These are phyloP conservation scores for Boletus sensibilis DNA, from an alignment of 768 basidiomycete genomes.

Conservation along the genomic window DNA sequence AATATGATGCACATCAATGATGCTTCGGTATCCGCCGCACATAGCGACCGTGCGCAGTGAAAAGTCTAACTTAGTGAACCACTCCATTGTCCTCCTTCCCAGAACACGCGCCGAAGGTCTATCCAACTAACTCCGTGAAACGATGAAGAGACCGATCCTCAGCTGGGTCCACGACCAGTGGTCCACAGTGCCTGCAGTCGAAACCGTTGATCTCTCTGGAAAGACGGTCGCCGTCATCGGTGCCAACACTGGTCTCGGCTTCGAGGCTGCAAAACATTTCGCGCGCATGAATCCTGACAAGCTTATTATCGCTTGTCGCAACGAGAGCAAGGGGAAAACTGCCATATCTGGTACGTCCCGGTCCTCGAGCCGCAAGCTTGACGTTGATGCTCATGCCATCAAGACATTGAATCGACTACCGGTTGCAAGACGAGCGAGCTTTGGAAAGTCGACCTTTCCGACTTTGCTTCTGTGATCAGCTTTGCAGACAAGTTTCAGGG, in stretches of 20 bases:
- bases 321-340: constrained; percentile 18
- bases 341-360: constrained; percentile 20
- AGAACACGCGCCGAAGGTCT: too few species aligned
- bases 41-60: too few species aligned
- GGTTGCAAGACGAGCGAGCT: constrained; percentile 28
- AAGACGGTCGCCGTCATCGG: constrained; percentile 34
- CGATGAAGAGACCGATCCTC: too few species aligned
- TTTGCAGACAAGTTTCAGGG: constrained; percentile 10
- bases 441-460: constrained; percentile 8
- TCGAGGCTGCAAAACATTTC: constrained; percentile 33
- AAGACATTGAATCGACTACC: constrained; percentile 24
- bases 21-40: too few species aligned
- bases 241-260: constrained; percentile 34
- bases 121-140: too few species aligned
- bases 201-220: constrained; percentile 26
- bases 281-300: constrained; percentile 29
- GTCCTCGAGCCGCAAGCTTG: too few species aligned
- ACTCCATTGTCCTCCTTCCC: too few species aligned
- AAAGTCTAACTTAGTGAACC: too few species aligned
- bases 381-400: not conserved
- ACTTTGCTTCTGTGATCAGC: constrained; percentile 11
- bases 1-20: too few species aligned
- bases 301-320: constrained; percentile 30
- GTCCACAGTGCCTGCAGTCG: constrained; percentile 14
- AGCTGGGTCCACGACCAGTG: constrained; percentile 13